Evolutionary conservation across 2,329 filamentous ascomycete genomes (phyloP).

Genomic region (Cryphonectria japonica): DNA sequence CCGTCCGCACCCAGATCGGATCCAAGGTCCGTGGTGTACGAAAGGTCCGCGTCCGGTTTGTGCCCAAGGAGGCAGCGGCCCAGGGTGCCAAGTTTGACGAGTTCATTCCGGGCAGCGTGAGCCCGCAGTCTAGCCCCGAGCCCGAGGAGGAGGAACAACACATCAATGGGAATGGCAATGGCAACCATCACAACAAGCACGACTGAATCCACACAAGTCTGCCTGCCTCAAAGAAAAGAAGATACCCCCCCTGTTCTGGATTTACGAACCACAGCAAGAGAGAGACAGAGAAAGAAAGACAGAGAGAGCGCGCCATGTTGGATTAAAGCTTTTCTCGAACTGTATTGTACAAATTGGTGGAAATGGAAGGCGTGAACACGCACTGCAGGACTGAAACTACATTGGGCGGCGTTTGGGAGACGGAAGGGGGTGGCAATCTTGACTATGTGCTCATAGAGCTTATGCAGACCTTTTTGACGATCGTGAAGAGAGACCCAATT

Average conservation of each 20-base stretch:
- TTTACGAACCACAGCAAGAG: neutral
- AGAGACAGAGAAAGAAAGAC: neutral
- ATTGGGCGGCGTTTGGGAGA: slow-evolving; percentile 29
- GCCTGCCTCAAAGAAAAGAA: neutral
- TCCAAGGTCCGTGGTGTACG: slow-evolving; percentile 81
- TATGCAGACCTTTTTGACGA: slow-evolving; percentile 17
- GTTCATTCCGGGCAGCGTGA: slow-evolving; percentile 70
- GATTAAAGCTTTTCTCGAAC: neutral
- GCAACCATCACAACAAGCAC: slow-evolving; percentile 34
- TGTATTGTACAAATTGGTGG: slow-evolving; percentile 14
- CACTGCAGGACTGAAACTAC: slow-evolving; percentile 18
- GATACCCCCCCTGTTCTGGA: neutral
- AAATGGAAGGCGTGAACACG: slow-evolving; percentile 18
- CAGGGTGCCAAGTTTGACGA: slow-evolving; percentile 71
- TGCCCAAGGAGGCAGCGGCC: slow-evolving; percentile 65
- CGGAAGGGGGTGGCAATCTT: slow-evolving; percentile 15
- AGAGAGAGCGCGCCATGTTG: slow-evolving; percentile 2
- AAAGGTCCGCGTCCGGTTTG: slow-evolving; percentile 81
- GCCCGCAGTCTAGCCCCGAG: slow-evolving; percentile 60
- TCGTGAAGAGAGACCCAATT: slow-evolving; percentile 3
- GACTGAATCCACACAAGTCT: slow-evolving; percentile 3
- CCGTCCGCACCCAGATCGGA: slow-evolving; percentile 73
- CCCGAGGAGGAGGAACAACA: slow-evolving; percentile 57
- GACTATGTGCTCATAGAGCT: slow-evolving; percentile 11
- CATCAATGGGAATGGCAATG: slow-evolving; percentile 42